Base-by-base conservation (phyloP, 176 grass and related monocot genomes). In the Tillandsia fasciculata region DNA sequence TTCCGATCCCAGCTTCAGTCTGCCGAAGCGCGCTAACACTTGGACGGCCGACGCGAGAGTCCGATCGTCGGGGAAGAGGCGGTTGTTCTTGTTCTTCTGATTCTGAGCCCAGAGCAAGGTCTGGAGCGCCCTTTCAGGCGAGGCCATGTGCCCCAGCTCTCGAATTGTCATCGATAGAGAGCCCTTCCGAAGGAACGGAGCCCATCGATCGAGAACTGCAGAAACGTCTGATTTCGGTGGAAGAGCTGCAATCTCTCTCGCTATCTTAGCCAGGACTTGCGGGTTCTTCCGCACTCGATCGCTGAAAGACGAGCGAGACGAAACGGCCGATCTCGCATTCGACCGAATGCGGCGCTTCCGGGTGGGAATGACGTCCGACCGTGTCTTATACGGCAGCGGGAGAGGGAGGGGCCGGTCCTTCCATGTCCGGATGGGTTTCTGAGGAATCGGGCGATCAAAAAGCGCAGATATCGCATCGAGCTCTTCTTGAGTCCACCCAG, bases 101-200 rank as follows among this genome's bases (percentile, higher is more conserved):
- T 72, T 73, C 65, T 97, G 89, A 22, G 79, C 86, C 89, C 89
- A 97, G 59, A 84, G 90, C 12, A 92, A 26, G 8, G 84, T 90
- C 72, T 97, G 89, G 11, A 97, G 72, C 0, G 86, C 93, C 17
- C 81, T 76, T 12, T 90, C 77, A 0, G 93, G 84, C 24, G 81
- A 77, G 17, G 86, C 88, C 93, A 97, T 87, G 63, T 92, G 83
- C 49, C 93, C 89, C 13, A 92, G 78, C 83, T 97, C 89, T 52
- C 89, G 81, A 53, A 97, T 83, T 33, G 89, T 92, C 77, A 92
- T 77, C 0, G 93, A 92, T 28, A 97, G 12, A 52, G 93, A 97
- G 0, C 93, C 89, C 49, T 97, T 97, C 64, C 83, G 76, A 28
- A 97, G 77, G 76, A 97, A 92, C 33, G 68, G 65, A 9, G 69